Conservation (phyloP, 2,329 filamentous ascomycete genomes). For the Trichophyton benhamiae region DNA sequence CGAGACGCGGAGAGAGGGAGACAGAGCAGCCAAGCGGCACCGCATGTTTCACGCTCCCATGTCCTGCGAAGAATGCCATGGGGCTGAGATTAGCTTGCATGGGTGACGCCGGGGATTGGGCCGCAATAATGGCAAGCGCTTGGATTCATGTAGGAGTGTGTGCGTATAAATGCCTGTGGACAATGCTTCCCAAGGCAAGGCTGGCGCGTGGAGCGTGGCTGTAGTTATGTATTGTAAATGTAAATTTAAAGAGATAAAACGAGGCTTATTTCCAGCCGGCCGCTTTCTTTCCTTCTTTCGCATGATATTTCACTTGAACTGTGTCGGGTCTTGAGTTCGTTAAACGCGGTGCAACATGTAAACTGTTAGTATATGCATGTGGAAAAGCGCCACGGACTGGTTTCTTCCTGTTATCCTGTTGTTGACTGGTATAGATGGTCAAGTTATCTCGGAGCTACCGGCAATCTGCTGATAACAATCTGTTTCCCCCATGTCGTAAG, state of each 20-base stretch:
- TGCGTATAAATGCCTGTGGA: not conserved
- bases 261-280: not conserved
- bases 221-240: not conserved
- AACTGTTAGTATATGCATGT: not conserved
- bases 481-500: not conserved
- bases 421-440: no score
- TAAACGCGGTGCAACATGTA: not conserved
- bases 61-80: not conserved
- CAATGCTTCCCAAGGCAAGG: not conserved
- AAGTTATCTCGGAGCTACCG: not conserved
- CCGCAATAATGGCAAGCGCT: not conserved
- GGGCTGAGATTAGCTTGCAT: not conserved
- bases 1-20: not conserved
- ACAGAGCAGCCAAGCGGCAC: not conserved
- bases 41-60: slow-evolving; percentile 1
- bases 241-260: not conserved
- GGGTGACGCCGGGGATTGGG: not conserved
- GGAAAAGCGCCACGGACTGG: not conserved
- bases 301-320: slow-evolving; percentile 1
- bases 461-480: not conserved
- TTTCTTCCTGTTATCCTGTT: no score
- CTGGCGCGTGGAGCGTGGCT: not conserved
- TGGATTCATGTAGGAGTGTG: not conserved
- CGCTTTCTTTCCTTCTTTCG: not conserved
- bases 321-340: not conserved